Base-by-base conservation (phyloP, 805 yeast genomes). In the Barnettozyma siamensis region DNA sequence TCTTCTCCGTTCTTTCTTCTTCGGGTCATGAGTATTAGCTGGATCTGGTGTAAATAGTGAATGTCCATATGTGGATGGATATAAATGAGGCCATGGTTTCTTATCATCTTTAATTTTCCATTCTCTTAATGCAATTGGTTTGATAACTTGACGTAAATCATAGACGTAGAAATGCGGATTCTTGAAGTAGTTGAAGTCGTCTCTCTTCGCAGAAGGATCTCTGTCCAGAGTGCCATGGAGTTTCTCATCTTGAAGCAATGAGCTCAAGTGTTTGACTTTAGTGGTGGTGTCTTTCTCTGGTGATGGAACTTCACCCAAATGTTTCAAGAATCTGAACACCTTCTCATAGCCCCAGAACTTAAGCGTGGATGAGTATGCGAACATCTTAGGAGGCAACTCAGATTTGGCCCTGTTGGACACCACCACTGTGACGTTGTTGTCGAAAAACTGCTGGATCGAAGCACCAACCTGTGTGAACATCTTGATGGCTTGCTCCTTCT, bases 281-380 rank as follows among this genome's bases (percentile, higher is more conserved):
- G 33, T 21, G 18, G 19, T 24, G 11, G 34, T 35, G 21, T 27
- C 44, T 34, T 6, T 61, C 47, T 23, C 60, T 44, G 36, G 62
- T 26, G 21, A 49, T 35, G 42, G 53, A 29, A 33, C 44, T 38
- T 54, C 78, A 37, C 77, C 79, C 52, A 85, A 64, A 59, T 85
- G 77, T 46, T 71, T 74, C 59, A 88, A 70, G 55, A 89, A 89
- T 38, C 96, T 66, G 53, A 79, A 74, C 2, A 89, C 88, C 60
- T 89, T 91, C 42, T 87, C 95, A 53, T 76, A 80, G 31, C 82
- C 77, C 96, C 97, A 91, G 19, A 89, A 83, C 59, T 89, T 87
- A n/a, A 53, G 31, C 33, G 31, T 32, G 30, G 43, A 34, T 24
- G 44, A 36, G 16, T 27, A n/a, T 26, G 31, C 47, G 60, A 83